These are phyloP conservation scores for Arthrobotrys entomopaga DNA, from an alignment of 2,329 filamentous ascomycete genomes.

Conservation along the genomic window DNA sequence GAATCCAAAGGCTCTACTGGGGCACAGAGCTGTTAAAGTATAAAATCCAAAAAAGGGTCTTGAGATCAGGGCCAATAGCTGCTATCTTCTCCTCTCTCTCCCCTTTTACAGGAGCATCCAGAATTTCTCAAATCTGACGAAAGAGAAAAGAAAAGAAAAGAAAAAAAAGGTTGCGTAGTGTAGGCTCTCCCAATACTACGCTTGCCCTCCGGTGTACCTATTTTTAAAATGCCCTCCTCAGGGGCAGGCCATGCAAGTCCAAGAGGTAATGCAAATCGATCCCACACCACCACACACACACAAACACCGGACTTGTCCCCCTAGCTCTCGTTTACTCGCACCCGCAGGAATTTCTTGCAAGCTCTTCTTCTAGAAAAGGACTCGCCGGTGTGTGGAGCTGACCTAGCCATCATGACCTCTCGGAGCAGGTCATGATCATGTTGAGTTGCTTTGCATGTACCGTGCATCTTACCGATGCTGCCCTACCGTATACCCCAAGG, in stretches of 20 bases:
- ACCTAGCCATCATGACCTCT: conserved; percentile 53
- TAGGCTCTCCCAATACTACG: conserved; percentile 30
- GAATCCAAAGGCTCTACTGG: conserved; percentile 4
- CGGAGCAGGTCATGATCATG: conserved; percentile 48
- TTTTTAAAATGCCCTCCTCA: conserved; percentile 49
- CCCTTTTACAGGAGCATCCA: conserved; percentile 20
- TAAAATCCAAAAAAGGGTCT: conserved; percentile 42
- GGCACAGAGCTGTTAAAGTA: conserved; percentile 36
- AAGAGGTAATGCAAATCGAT: conserved; percentile 54
- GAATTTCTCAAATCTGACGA: conserved; percentile 42
- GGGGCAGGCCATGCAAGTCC: conserved; percentile 53
- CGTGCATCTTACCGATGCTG: conserved; percentile 9
- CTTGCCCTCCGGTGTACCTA: conserved; percentile 45
- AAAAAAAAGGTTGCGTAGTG: conserved; percentile 42
- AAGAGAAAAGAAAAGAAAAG: no score
- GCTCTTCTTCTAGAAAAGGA: conserved; percentile 42
- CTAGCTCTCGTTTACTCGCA: conserved; percentile 2
- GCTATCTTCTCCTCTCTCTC: conserved; percentile 22
- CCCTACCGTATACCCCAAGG: conserved; percentile 5
- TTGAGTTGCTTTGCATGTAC: neutral
- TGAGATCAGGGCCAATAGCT: conserved; percentile 5
- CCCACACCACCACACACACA: conserved; percentile 24
- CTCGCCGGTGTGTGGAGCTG: conserved; percentile 31
- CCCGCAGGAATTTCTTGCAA: conserved; percentile 26
- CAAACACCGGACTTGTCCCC: conserved; percentile 15